Percentiles rank a stretch among this genome's conserved stretches.
These are phyloP conservation scores for Diplocarpon mali DNA, from an alignment of 2,329 filamentous ascomycete species.

Conservation along the genomic window DNA sequence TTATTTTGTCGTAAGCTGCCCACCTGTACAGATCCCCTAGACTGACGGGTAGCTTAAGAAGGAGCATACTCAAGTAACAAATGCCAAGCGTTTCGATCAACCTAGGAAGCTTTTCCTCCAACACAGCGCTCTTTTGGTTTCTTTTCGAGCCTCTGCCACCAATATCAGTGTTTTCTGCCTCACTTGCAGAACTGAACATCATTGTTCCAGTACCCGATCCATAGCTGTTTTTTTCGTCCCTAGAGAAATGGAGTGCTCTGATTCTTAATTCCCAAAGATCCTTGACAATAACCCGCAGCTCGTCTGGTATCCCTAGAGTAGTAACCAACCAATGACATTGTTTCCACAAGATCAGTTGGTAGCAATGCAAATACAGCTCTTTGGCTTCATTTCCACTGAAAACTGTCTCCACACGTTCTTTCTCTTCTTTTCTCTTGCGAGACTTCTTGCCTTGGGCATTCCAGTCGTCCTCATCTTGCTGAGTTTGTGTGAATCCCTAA, in stretches of 20 bases:
- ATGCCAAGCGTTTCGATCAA: constrained; percentile 66
- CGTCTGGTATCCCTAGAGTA: constrained; percentile 51
- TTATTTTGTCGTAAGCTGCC: constrained; percentile 55
- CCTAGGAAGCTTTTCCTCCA: constrained; percentile 40
- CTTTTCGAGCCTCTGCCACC: constrained; percentile 33
- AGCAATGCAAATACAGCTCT: constrained; percentile 69
- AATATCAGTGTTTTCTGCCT: constrained; percentile 28
- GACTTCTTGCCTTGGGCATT: constrained; percentile 44
- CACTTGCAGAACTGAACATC: constrained; percentile 28
- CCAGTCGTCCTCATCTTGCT: constrained; percentile 58
- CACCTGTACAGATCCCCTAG: constrained; percentile 63
- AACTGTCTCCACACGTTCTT: constrained; percentile 43
- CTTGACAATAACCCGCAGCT: constrained; percentile 68
- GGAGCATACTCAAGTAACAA: constrained; percentile 67
- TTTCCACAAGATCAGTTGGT: constrained; percentile 75
- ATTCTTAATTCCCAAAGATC: constrained; percentile 68
- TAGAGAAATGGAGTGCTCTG: constrained; percentile 31
- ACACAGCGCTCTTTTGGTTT: constrained; percentile 15
- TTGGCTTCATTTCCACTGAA: constrained; percentile 57
- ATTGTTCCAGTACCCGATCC: constrained; percentile 25
- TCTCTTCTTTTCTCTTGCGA: constrained; percentile 49
- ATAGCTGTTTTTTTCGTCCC: constrained; percentile 24
- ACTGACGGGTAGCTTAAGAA: constrained; percentile 67
- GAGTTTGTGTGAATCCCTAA: constrained; percentile 31
- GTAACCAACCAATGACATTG: constrained; percentile 67